Base-by-base conservation (phyloP, 1,284 basidiomycete species). In the Ganoderma lucidum region DNA sequence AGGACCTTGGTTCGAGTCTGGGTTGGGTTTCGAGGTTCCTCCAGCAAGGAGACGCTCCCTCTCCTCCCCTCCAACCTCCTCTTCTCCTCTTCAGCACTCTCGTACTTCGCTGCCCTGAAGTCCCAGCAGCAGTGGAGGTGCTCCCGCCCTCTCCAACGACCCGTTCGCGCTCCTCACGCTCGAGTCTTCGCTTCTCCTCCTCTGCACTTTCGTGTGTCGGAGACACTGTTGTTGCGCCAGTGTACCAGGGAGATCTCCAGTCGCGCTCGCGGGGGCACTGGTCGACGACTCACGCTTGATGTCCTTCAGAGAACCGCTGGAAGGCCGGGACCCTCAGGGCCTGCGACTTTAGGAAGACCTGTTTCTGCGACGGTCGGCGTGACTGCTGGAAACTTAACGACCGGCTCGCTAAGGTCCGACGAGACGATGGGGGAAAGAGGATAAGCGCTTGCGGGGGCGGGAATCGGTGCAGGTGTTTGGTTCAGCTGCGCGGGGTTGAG, bases 61-160 rank as follows among this genome's bases (percentile, higher is more conserved):
- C 74, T 91, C 89, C 76, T 92, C 89, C 63, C 85, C 77, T 91
- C 89, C 45, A 91, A 77, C 42, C 91, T 81, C 79, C 83, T 87
- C 84, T 92, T 92, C 83, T 92, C 90, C 23, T 90, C 88, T 70
- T 88, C 89, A 0, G 90, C 88, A 70, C 81, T 83, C 76, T 90
- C 88, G 30, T 80, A 77, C 58, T 72, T 75, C 35, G 74, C 48
- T 75, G 51, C 32, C 65, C 51, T 23, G 64, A 12, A 14, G 69
- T 71, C 5, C 59, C 23, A 15, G 53, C 51, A 10, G 65, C 67
- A n/a, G 71, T 74, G 8, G 48, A 51, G n/a, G 48, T 2, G 23
- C n/a, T 51, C 23, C 48, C 48, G 48, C 48, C 48, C 15, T 67
- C 71, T 6, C 66, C 73, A 60, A 88, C 75, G 23, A 90, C 72